Percentiles rank a stretch among this genome's conserved stretches.
Evolutionary conservation across 148 eudicot genomes (phyloP).

Genomic region (Vaccinium vitisidaea): DNA sequence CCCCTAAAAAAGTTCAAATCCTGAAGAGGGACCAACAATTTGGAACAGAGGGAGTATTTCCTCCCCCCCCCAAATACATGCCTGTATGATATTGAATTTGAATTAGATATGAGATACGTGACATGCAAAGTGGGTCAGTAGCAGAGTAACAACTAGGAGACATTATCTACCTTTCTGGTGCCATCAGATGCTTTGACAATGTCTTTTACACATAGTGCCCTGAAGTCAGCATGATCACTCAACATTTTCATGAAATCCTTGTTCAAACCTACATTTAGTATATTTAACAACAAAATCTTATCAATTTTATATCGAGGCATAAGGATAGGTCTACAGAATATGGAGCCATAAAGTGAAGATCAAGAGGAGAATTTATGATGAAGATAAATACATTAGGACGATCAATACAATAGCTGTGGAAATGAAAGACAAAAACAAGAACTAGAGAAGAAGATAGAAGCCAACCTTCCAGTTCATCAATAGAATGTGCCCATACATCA

Average conservation of each 20-base stretch:
- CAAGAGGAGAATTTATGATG: background rate
- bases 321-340: background rate
- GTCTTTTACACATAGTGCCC: conserved; percentile 67
- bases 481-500: conserved; percentile 74
- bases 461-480: conserved; percentile 88
- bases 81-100: background rate
- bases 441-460: background rate
- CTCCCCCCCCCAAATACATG: background rate
- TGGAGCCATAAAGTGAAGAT: background rate
- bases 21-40: too few species aligned
- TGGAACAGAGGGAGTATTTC: too few species aligned
- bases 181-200: conserved; percentile 81
- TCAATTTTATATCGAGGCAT: background rate
- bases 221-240: conserved; percentile 63
- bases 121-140: background rate
- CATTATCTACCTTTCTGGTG: conserved; percentile 73
- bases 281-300: background rate
- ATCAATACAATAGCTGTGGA: background rate
- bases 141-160: conserved; percentile 12
- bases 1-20: background rate
- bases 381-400: background rate
- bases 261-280: conserved; percentile 55
- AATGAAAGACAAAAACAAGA: background rate
- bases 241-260: conserved; percentile 76
- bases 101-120: background rate